Percentiles rank a stretch among this genome's conserved stretches.
Evolutionary conservation across 1,284 basidiomycete genomes (phyloP).

Genomic region (Pascua sp.): DNA sequence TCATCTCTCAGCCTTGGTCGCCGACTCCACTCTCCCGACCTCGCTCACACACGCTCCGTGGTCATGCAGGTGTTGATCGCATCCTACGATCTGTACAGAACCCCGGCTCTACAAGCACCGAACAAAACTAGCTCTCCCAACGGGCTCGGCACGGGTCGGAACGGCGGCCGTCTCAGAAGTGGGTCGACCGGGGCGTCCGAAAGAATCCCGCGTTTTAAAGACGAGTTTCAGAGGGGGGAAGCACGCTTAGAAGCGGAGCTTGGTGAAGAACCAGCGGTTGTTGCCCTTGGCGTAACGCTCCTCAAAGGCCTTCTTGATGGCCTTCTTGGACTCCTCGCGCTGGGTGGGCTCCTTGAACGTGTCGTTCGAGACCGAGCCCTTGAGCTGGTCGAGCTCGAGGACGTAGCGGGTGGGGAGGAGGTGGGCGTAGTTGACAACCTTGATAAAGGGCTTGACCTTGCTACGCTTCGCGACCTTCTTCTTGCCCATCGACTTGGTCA

Average conservation of each 20-base stretch:
- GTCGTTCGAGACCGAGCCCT: conserved; percentile 73
- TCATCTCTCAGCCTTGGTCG: too few relatives aligned
- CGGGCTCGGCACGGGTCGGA: too few relatives aligned
- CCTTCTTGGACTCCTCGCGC: conserved; percentile 90
- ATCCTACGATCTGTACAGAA: neutral
- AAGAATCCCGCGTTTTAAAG: too few relatives aligned
- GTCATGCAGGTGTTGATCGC: neutral
- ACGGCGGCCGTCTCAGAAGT: neutral
- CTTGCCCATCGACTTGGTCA: conserved; percentile 91
- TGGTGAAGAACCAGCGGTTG: conserved; percentile 75
- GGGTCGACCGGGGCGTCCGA: neutral
- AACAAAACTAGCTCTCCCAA: neutral
- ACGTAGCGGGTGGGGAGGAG: conserved; percentile 96
- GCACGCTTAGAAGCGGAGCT: conserved; percentile 37
- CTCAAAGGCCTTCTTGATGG: conserved; percentile 90
- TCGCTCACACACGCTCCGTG: neutral
- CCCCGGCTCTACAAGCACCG: neutral
- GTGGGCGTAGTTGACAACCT: conserved; percentile 97
- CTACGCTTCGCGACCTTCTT: conserved; percentile 86
- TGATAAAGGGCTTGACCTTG: conserved; percentile 98
- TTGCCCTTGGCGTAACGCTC: conserved; percentile 84
- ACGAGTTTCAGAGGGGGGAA: neutral
- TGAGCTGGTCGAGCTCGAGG: conserved; percentile 87
- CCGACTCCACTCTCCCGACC: too few relatives aligned
- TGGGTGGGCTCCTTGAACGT: conserved; percentile 95